Evolutionary conservation across 352 stramenopile species (phyloP).

Genomic region (Phytophthora chlamydospora): DNA sequence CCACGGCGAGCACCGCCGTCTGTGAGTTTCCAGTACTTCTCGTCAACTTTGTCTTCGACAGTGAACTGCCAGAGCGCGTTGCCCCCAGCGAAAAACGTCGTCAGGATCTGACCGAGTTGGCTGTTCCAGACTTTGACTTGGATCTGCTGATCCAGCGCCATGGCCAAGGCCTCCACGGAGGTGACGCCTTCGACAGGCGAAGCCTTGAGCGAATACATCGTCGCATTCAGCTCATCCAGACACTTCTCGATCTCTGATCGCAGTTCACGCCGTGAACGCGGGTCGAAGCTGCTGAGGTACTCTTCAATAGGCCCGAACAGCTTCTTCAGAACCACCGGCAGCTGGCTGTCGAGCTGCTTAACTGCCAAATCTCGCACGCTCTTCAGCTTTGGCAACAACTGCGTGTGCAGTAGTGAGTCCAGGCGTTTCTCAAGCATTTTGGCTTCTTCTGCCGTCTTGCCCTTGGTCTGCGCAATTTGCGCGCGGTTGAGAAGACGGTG

Average conservation of each 20-base stretch:
- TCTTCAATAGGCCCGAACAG: constrained; percentile 29
- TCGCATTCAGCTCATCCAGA: constrained; percentile 19
- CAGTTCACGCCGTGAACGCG: constrained; percentile 21
- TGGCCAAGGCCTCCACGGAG: constrained; percentile 7
- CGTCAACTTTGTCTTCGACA: constrained; percentile 18
- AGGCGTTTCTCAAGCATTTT: constrained; percentile 75
- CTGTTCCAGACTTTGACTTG: constrained; percentile 28
- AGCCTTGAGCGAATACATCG: constrained; percentile 12
- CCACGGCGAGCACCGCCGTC: not conserved
- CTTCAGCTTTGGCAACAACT: constrained; percentile 24
- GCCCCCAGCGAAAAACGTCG: constrained; percentile 28
- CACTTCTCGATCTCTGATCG: constrained; percentile 21
- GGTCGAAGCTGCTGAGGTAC: constrained; percentile 25
- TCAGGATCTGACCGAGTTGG: constrained; percentile 26
- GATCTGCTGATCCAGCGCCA: constrained; percentile 15
- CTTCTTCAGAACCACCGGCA: constrained; percentile 18
- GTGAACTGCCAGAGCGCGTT: constrained; percentile 25
- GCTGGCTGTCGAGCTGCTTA: constrained; percentile 5
- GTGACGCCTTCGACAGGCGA: not conserved
- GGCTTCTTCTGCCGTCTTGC: constrained; percentile 72
- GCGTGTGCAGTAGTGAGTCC: constrained; percentile 23
- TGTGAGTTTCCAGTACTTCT: constrained; percentile 22
- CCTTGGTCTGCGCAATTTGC: constrained; percentile 44
- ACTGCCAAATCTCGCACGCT: constrained; percentile 10
- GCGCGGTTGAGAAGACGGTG: constrained; percentile 51